A percentile compares a stretch with the other conserved stretches of the same genome.
phyloP scores from a whole-genome alignment of 768 basidiomycete species.

The Termitomyces sp. region DNA sequence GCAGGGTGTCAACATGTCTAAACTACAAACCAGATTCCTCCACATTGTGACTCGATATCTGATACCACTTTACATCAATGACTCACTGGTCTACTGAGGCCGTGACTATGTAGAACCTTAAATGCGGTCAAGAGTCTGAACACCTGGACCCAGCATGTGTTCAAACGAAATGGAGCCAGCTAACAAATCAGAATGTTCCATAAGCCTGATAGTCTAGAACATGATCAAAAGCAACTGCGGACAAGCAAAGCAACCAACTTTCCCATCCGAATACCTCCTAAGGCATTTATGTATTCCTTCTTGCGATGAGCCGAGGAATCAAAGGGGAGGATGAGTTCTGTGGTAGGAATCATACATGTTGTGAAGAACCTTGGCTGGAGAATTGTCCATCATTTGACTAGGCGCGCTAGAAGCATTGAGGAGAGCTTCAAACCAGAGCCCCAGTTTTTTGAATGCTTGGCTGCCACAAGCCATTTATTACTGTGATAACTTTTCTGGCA shows the following conservation, averaged over 20 bases:
- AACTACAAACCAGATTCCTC: constrained; percentile 24
- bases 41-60: not conserved
- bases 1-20: constrained; percentile 65
- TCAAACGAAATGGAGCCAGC: constrained; percentile 83
- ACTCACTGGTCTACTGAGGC: constrained; percentile 72
- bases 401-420: constrained; percentile 28
- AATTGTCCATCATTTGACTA: constrained; percentile 6
- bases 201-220: constrained; percentile 33
- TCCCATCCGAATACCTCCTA: constrained; percentile 66
- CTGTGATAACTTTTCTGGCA: no score
- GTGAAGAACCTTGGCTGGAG: constrained; percentile 28
- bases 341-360: constrained; percentile 71
- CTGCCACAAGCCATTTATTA: no score
- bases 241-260: constrained; percentile 29
- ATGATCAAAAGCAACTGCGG: not conserved
- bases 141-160: constrained; percentile 66
- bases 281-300: constrained; percentile 67
- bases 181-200: constrained; percentile 81
- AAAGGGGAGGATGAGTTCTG: constrained; percentile 61
- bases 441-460: constrained; percentile 44
- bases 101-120: constrained; percentile 76
- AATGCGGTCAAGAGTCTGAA: constrained; percentile 48
- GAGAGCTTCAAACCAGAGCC: constrained; percentile 56
- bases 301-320: constrained; percentile 49
- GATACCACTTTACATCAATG: not conserved